Conservation (phyloP, 1,139 yeast genomes). For the Candida neerlandica region DNA sequence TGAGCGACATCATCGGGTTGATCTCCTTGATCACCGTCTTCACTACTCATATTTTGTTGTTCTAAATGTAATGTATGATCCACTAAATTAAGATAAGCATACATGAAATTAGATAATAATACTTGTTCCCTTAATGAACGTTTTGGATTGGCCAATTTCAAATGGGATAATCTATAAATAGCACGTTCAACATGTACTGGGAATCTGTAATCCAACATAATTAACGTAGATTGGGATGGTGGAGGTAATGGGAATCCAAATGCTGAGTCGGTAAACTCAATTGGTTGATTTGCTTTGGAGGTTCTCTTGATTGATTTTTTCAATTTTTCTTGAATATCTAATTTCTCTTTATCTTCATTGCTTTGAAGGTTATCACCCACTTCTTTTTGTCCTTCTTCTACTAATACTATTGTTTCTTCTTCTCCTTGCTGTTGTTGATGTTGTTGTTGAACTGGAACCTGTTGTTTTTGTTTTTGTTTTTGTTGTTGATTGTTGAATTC, state of each 20-base stretch:
- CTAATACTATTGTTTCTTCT: conserved; percentile 12
- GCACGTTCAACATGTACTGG: conserved; percentile 97
- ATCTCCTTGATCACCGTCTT: conserved; percentile 15
- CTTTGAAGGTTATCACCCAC: conserved; percentile 12
- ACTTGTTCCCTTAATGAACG: conserved; percentile 92
- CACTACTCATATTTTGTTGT: conserved; percentile 41
- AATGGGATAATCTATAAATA: conserved; percentile 85
- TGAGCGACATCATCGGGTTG: conserved; percentile 12
- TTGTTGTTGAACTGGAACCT: conserved; percentile 1
- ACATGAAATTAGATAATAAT: conserved; percentile 91
- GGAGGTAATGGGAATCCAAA: conserved; percentile 87
- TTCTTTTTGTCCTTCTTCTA: conserved; percentile 6
- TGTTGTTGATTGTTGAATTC: neutral
- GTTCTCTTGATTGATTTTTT: conserved; percentile 47
- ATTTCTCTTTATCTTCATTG: conserved; percentile 36
- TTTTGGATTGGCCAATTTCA: conserved; percentile 91
- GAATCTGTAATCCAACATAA: conserved; percentile 81
- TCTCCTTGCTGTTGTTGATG: conserved; percentile 9
- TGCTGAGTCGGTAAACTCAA: conserved; percentile 77
- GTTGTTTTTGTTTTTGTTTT: too few relatives aligned
- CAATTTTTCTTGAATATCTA: conserved; percentile 49
- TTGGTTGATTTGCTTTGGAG: conserved; percentile 64
- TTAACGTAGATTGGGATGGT: conserved; percentile 69
- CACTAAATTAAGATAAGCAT: conserved; percentile 90
- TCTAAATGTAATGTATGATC: conserved; percentile 84